Conservation (phyloP, 768 basidiomycete genomes). For the Glaciozyma antarctica region DNA sequence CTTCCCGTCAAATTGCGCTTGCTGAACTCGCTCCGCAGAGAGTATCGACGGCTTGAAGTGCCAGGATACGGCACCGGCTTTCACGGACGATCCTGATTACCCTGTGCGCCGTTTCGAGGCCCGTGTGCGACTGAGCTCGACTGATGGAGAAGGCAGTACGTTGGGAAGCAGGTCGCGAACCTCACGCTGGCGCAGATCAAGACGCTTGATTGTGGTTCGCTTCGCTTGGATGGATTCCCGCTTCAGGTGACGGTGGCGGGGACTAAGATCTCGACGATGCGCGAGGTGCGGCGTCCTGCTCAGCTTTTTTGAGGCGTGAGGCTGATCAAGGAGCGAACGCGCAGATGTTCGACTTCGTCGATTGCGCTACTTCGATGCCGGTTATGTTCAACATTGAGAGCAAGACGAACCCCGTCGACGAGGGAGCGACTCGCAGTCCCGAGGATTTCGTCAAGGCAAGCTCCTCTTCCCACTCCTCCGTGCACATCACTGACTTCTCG, state of each 20-base stretch:
- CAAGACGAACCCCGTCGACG: constrained; percentile 13
- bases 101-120: neutral
- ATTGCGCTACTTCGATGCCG: neutral
- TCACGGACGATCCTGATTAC: neutral
- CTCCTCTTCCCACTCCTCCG: neutral
- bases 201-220: constrained; percentile 20
- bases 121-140: too few relatives aligned
- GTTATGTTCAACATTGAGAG: constrained; percentile 28
- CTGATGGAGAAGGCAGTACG: neutral
- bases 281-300: neutral
- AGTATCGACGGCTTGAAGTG: constrained; percentile 1
- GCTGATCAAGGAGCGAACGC: too few relatives aligned
- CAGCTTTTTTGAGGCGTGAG: too few relatives aligned
- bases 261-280: neutral
- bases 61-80: neutral
- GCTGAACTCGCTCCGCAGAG: neutral
- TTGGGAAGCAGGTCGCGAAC: constrained; percentile 19
- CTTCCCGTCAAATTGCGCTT: too few relatives aligned
- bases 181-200: constrained; percentile 28
- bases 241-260: neutral
- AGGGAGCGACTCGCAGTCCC: constrained; percentile 9
- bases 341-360: constrained; percentile 6
- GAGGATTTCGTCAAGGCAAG: constrained; percentile 20
- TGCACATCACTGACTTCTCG: constrained; percentile 5
- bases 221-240: constrained; percentile 1